These are phyloP conservation scores for Eucalyptus caleyi DNA, from an alignment of 345 rosid species.

Conservation along the genomic window DNA sequence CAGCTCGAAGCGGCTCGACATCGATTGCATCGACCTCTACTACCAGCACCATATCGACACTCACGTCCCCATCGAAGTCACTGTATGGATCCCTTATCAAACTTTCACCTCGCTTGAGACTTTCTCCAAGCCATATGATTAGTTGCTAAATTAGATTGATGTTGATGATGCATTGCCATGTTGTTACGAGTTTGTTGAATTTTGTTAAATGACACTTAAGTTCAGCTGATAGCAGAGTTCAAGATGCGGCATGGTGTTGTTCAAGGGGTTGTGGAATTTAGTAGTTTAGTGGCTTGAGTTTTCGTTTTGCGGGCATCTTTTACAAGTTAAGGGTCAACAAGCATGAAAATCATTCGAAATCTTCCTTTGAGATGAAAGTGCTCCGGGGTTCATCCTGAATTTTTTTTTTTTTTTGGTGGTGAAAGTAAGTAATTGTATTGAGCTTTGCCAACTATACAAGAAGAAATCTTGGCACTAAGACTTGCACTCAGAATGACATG, in stretches of 20 bases:
- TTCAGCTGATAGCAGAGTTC: not conserved
- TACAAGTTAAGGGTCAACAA: not conserved
- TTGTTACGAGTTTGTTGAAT: too few relatives aligned
- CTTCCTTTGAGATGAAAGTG: too few relatives aligned
- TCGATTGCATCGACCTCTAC: conserved; percentile 44
- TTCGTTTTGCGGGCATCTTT: not conserved
- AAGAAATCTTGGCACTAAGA: too few relatives aligned
- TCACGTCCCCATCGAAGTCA: conserved; percentile 41
- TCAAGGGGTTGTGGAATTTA: not conserved
- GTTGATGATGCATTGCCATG: not conserved
- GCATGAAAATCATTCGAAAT: not conserved
- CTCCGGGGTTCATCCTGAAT: too few relatives aligned
- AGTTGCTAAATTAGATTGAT: not conserved
- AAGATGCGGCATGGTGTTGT: not conserved
- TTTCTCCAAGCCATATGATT: not conserved
- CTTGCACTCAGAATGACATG: too few relatives aligned
- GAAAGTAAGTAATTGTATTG: too few relatives aligned
- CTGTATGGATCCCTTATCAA: conserved; percentile 5
- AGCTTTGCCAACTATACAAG: too few relatives aligned
- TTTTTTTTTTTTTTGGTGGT: too few relatives aligned
- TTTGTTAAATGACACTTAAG: not conserved
- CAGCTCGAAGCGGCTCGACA: conserved; percentile 43
- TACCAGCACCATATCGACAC: conserved; percentile 47
- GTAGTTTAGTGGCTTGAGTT: not conserved
- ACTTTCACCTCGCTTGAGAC: not conserved